Percentiles rank a stretch among this genome's conserved stretches.
Conservation (phyloP, 2,329 filamentous ascomycete genomes). For the Metarhizium robertsii region DNA sequence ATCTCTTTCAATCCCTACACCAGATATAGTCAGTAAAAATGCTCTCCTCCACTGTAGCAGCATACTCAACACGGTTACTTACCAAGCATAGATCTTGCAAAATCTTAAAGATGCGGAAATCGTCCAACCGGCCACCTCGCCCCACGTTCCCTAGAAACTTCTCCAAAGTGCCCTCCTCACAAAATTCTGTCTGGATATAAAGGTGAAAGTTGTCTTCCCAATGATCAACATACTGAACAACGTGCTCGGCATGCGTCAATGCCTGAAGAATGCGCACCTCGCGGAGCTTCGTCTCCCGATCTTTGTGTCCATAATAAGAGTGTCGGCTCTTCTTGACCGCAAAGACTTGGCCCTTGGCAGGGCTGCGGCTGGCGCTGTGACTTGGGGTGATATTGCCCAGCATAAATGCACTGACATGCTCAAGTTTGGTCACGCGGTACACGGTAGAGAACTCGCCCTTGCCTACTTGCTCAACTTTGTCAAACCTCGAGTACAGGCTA, state of each 20-base stretch:
- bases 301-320: conserved; percentile 65
- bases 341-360: conserved; percentile 56
- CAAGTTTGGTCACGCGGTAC: conserved; percentile 58
- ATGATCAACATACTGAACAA: conserved; percentile 72
- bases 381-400: conserved; percentile 38
- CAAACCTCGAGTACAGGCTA: conserved; percentile 65
- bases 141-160: conserved; percentile 77
- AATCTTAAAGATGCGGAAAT: conserved; percentile 98
- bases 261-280: conserved; percentile 74
- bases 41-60: neutral
- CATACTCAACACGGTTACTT: conserved; percentile 27
- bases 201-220: conserved; percentile 83
- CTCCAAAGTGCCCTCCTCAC: conserved; percentile 86
- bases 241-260: conserved; percentile 73
- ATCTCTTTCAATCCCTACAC: conserved; percentile 77
- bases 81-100: conserved; percentile 77
- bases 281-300: conserved; percentile 73
- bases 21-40: conserved; percentile 7
- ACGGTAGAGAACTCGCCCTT: conserved; percentile 91
- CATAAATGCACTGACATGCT: conserved; percentile 23
- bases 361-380: conserved; percentile 37
- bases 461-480: conserved; percentile 70
- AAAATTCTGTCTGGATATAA: conserved; percentile 97
- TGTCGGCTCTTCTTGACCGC: conserved; percentile 91
- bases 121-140: conserved; percentile 77